Evolutionary conservation across 768 basidiomycete genomes (phyloP).

Genomic region (Lactarius pseudohatsudake): DNA sequence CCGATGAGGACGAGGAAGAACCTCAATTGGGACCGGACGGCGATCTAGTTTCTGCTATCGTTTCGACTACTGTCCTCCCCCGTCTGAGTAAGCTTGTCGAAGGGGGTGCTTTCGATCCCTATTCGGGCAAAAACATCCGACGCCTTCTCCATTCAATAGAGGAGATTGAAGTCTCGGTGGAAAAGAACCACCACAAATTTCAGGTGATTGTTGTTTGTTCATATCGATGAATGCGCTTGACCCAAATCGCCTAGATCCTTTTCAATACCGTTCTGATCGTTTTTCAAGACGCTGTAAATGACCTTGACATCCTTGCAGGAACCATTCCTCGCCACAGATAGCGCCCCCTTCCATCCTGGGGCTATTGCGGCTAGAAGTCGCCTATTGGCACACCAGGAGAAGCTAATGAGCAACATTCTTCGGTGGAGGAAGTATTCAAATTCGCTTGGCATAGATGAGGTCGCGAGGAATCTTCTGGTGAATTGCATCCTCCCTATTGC

Average conservation of each 20-base stretch:
- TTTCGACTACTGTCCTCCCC: constrained; percentile 80
- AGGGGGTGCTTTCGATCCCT: constrained; percentile 79
- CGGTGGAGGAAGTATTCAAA: constrained; percentile 75
- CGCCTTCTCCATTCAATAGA: constrained; percentile 73
- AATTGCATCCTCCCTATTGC: constrained; percentile 64
- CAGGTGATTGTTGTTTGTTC: constrained; percentile 46
- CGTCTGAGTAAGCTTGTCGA: constrained; percentile 71
- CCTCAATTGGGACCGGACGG: constrained; percentile 76
- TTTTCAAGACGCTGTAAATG: constrained; percentile 58
- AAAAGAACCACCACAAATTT: constrained; percentile 58
- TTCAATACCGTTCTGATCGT: constrained; percentile 50
- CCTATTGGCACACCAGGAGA: constrained; percentile 63
- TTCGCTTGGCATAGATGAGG: constrained; percentile 53
- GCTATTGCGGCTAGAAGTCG: constrained; percentile 69
- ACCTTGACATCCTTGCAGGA: constrained; percentile 50
- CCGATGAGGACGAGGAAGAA: constrained; percentile 41
- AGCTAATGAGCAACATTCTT: constrained; percentile 71
- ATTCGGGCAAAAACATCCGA: constrained; percentile 62
- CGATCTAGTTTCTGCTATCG: constrained; percentile 84
- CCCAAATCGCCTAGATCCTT: constrained; percentile 46
- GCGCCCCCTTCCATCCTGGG: constrained; percentile 68
- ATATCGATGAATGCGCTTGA: constrained; percentile 5
- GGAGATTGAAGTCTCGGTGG: constrained; percentile 75
- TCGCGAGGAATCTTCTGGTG: constrained; percentile 57
- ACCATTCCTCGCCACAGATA: constrained; percentile 47